These are phyloP conservation scores for Apiotrichum domesticum DNA, from an alignment of 1,284 basidiomycete genomes.

Conservation along the genomic window DNA sequence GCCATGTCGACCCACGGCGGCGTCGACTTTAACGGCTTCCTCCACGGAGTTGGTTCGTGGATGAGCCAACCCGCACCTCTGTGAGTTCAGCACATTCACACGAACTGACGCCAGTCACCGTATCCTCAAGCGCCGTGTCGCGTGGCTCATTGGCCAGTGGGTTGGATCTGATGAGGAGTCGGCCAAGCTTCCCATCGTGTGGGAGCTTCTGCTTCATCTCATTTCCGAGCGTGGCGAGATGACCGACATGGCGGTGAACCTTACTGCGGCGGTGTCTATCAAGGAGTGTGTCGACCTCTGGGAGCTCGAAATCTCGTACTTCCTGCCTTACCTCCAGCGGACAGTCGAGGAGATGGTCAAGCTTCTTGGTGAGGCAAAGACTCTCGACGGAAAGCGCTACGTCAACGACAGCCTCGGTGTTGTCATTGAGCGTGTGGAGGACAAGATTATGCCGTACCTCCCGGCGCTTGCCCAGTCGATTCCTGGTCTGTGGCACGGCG, in stretches of 20 bases:
- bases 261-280: slow-evolving; percentile 69
- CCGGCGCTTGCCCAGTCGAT: slow-evolving; percentile 62
- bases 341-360: slow-evolving; percentile 41
- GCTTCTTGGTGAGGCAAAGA: slow-evolving; percentile 68
- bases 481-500: slow-evolving; percentile 60
- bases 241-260: slow-evolving; percentile 71
- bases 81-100: slow-evolving; percentile 16
- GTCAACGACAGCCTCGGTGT: slow-evolving; percentile 65
- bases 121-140: slow-evolving; percentile 79
- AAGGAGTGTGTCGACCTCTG: slow-evolving; percentile 65
- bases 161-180: slow-evolving; percentile 58
- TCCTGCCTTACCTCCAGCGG: slow-evolving; percentile 40
- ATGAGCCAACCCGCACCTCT: slow-evolving; percentile 33
- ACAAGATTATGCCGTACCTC: slow-evolving; percentile 63
- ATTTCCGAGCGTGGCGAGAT: slow-evolving; percentile 61
- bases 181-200: slow-evolving; percentile 60
- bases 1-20: slow-evolving; percentile 50
- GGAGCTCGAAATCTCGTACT: slow-evolving; percentile 42
- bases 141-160: slow-evolving; percentile 84
- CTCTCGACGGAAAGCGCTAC: slow-evolving; percentile 68
- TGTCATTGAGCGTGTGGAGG: slow-evolving; percentile 63
- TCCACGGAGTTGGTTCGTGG: slow-evolving; percentile 31
- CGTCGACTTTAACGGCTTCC: slow-evolving; percentile 36
- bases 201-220: slow-evolving; percentile 72
- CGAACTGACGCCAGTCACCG: slow-evolving; percentile 57